Base-by-base conservation (phyloP, 768 basidiomycete species). In the Suillus bovinus region DNA sequence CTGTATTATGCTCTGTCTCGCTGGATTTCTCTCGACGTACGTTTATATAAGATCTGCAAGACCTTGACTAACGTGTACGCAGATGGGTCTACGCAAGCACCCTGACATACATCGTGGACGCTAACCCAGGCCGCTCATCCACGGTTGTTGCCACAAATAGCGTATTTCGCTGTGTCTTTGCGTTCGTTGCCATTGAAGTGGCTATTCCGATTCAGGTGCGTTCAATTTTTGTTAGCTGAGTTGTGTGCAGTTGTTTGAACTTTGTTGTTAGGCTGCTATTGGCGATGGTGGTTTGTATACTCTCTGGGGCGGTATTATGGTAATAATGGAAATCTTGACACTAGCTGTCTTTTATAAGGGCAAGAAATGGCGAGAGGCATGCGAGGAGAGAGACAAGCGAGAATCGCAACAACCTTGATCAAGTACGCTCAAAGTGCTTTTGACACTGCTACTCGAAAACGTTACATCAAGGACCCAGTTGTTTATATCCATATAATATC, bases 91-190 rank as follows among this genome's bases (percentile, higher is more conserved):
- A 88, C 69, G 77, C 85, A 5, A 85, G 83, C 53, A 86, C 88
- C 1, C 78, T 95, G 17, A 88, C 92, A 0, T 94, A 92, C 69
- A 82, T 93, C 39, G 90, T 93, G 13, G 92, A 95, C 69, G 85
- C 91, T 5, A 95, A 94, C 69, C 78, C 80, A 8, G 93, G 93
- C 4, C 82, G 89, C 22, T 90, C 90, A 0, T 87, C 90, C 0
- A 84, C 84, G 0, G 90, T 89, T 0, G 82, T 84, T 20, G 90
- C 92, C 0, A 77, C 81, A 44, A 94, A 93, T 72, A 90, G 87
- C 57, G 81, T 82, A 24, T 89, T 89, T 71, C 82, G 92, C 42
- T 91, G 92, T 0, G 31, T 80, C 0, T 76, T 80, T 13, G 91
- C 87, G 3, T 88, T 89, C 70, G 70, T 89, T 20, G 84, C 84